Base-by-base conservation (phyloP, 2,329 filamentous ascomycete genomes). In the Stagonosporopsis chrysanthemi region DNA sequence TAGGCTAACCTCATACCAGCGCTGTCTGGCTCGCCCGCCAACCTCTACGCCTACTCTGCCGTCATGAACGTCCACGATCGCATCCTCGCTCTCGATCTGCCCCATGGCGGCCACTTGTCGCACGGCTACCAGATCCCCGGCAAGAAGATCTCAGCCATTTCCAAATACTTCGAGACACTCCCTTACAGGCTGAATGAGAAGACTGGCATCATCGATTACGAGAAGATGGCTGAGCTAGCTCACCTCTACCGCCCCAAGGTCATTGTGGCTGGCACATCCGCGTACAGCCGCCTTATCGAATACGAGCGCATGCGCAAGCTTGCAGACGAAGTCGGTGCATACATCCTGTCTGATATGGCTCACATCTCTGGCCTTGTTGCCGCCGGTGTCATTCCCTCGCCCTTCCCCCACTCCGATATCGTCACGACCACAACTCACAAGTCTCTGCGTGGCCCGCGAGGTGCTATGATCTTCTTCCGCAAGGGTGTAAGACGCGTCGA, bases 381-480 rank as follows among this genome's bases (percentile, higher is more conserved):
- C 47, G 92, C 92, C 60, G 90, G 89, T 70, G 95, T 97, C 68
- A 95, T 98, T 75, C 92, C 93, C 62, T 93, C 91, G 45, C 95
- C 95, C 41, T 99, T 99, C 83, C 84, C 87, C 63, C 83, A 96
- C 78, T 94, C 95, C 66, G 95, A 99, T 76, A 90, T 99, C 56
- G 95, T 99, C 70, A 99, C 95, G 63, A 99, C 95, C 63, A 99
- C 95, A 62, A 99, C 95, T 43, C 95, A 99, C 88, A 99, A 99
- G 86, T 97, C 93, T 53, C 90, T 99, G 69, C 92, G 95, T 80
- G 95, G 95, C 58, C 95, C 95, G 58, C 92, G 95, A 78, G 95
- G 95, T 74, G 95, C 95, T 77, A 99, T 99, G 95, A 99, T 99
- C 82, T 99, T 99, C 87, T 99, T 93, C 88, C 91, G 95, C 80